phyloP scores from a whole-genome alignment of 192 early-diverging fungal species.

The Mortierella alpina region DNA sequence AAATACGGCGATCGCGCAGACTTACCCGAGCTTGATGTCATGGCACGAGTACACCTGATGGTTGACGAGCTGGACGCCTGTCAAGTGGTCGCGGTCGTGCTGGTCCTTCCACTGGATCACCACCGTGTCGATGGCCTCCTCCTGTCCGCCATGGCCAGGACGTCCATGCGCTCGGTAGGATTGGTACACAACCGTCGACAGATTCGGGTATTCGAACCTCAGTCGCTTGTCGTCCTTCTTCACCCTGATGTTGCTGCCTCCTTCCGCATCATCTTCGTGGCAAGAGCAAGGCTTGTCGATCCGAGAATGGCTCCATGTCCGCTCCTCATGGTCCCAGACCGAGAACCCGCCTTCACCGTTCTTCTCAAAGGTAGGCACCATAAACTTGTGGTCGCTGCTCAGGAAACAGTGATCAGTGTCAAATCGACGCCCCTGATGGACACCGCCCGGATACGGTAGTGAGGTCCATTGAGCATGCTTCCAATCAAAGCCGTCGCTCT shows the following conservation, averaged over 20 bases:
- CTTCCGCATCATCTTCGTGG: conserved; percentile 34
- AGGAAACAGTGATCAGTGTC: conserved; percentile 44
- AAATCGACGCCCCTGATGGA: conserved; percentile 20
- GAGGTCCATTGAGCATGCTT: conserved; percentile 39
- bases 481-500: conserved; percentile 26
- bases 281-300: conserved; percentile 28
- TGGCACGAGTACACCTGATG: conserved; percentile 37
- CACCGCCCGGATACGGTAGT: conserved; percentile 33
- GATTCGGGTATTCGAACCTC: conserved; percentile 32
- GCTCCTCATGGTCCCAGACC: conserved; percentile 33
- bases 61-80: conserved; percentile 41
- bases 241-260: conserved; percentile 20
- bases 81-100: conserved; percentile 21
- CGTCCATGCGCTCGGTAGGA: conserved; percentile 17
- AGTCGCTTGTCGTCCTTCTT: conserved; percentile 31
- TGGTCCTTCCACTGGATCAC: conserved; percentile 43
- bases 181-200: conserved; percentile 34
- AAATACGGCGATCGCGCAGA: neutral
- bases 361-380: conserved; percentile 30
- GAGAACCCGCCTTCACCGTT: conserved; percentile 40
- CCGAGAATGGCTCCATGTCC: conserved; percentile 29
- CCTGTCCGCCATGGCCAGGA: neutral
- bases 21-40: conserved; percentile 50
- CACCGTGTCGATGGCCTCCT: conserved; percentile 38
- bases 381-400: conserved; percentile 27